A percentile compares a stretch with the other conserved stretches of the same genome.
phyloP scores from a whole-genome alignment of 352 stramenopile species.

The Phytopythium delawarense region DNA sequence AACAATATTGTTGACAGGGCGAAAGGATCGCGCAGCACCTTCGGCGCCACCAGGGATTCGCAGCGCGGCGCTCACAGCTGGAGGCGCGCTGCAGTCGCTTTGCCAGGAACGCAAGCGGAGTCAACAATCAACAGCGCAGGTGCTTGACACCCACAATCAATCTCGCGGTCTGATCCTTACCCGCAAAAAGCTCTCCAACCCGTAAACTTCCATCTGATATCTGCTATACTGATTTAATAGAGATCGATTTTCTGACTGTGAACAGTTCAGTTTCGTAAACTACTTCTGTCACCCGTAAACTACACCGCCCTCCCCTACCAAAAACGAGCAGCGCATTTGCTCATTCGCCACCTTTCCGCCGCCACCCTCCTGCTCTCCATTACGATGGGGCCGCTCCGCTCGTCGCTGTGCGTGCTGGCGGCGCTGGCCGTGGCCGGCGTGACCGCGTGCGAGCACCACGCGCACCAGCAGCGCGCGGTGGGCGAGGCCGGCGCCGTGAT shows the following conservation, averaged over 20 bases:
- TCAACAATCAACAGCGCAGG: no score
- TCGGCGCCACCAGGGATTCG: no score
- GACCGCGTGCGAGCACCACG: constrained; percentile 13
- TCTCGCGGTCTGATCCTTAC: no score
- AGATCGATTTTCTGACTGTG: no score
- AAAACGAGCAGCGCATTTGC: neutral
- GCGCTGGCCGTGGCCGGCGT: constrained; percentile 15
- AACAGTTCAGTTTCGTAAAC: neutral
- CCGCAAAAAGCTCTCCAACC: no score
- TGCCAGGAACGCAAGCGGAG: no score
- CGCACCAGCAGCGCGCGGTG: neutral
- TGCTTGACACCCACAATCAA: no score
- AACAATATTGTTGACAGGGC: constrained; percentile 6
- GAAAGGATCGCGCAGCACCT: neutral
- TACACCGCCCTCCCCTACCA: neutral
- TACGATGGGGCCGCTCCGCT: neutral
- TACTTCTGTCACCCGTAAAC: neutral
- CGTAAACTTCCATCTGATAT: neutral
- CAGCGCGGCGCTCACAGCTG: no score
- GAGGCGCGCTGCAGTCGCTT: no score
- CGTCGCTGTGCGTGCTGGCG: neutral
- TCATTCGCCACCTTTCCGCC: neutral
- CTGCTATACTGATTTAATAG: neutral
- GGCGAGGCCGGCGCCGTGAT: constrained; percentile 36
- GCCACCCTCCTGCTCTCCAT: neutral